These are phyloP conservation scores for Pythium scleroteichum DNA, from an alignment of 352 stramenopile species.

Conservation along the genomic window DNA sequence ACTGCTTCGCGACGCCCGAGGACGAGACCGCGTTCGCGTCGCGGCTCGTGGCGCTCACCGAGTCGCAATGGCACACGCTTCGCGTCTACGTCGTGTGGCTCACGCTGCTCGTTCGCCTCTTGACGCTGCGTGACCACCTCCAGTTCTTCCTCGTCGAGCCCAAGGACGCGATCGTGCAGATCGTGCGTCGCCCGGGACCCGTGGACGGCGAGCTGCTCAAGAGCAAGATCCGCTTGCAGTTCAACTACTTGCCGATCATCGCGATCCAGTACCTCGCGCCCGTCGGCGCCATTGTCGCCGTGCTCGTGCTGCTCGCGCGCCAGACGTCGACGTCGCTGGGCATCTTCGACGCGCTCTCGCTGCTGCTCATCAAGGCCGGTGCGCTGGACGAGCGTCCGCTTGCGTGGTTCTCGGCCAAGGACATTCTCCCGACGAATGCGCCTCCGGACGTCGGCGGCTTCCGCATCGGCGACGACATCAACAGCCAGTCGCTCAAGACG, in stretches of 20 bases:
- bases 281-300: conserved; percentile 39
- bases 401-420: conserved; percentile 11
- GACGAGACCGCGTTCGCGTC: conserved; percentile 28
- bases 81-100: conserved; percentile 56
- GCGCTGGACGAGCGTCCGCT: conserved; percentile 23
- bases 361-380: conserved; percentile 28
- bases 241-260: conserved; percentile 82
- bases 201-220: conserved; percentile 65
- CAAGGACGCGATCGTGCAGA: conserved; percentile 58
- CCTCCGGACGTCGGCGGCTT: conserved; percentile 58
- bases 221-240: conserved; percentile 74
- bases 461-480: conserved; percentile 56
- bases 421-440: conserved; percentile 38
- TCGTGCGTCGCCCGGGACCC: conserved; percentile 50
- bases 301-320: conserved; percentile 49
- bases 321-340: conserved; percentile 59
- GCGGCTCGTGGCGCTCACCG: conserved; percentile 33
- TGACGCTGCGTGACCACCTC: conserved; percentile 63
- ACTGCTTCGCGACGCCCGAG: conserved; percentile 49
- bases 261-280: conserved; percentile 79
- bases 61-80: conserved; percentile 55
- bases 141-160: conserved; percentile 81
- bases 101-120: conserved; percentile 46
- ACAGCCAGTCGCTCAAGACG: conserved; percentile 38
- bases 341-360: conserved; percentile 33